Conservation (phyloP, 2,329 filamentous ascomycete species). For the Fusarium gaditjirri region DNA sequence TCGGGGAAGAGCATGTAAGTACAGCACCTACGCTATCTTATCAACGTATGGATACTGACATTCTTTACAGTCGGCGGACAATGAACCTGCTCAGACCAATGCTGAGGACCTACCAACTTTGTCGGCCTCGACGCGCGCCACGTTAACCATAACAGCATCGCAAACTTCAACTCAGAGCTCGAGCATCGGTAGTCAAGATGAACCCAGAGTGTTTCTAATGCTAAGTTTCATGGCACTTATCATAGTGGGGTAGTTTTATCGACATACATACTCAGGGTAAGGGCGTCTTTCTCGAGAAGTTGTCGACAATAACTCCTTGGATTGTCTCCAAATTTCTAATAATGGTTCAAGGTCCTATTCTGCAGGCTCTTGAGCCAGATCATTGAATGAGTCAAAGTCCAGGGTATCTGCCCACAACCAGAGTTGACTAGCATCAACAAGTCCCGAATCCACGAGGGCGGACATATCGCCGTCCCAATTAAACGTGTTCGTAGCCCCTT, state of each 20-base stretch:
- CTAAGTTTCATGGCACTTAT: accelerated
- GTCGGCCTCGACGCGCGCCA: background rate
- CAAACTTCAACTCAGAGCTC: background rate
- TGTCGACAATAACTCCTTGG: accelerated
- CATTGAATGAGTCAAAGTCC: background rate
- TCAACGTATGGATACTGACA: accelerated
- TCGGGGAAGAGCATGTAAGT: background rate
- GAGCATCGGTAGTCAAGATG: accelerated
- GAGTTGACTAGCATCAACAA: background rate
- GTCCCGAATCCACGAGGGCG: background rate
- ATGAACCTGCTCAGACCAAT: accelerated
- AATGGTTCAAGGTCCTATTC: background rate
- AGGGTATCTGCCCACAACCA: background rate
- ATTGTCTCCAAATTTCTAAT: background rate
- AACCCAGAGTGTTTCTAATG: accelerated
- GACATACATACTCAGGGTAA: too few relatives aligned
- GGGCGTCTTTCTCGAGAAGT: accelerated
- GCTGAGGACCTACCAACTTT: background rate
- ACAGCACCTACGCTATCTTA: accelerated
- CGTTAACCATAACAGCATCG: background rate
- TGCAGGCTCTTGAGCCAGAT: accelerated
- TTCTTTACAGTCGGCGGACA: background rate
- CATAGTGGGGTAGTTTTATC: accelerated
- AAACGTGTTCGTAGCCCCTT: background rate
- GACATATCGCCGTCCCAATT: background rate